A percentile compares a stretch with the other conserved stretches of the same genome.
These are phyloP conservation scores for Metarhizium humberi DNA, from an alignment of 2,329 filamentous ascomycete species.

Conservation along the genomic window DNA sequence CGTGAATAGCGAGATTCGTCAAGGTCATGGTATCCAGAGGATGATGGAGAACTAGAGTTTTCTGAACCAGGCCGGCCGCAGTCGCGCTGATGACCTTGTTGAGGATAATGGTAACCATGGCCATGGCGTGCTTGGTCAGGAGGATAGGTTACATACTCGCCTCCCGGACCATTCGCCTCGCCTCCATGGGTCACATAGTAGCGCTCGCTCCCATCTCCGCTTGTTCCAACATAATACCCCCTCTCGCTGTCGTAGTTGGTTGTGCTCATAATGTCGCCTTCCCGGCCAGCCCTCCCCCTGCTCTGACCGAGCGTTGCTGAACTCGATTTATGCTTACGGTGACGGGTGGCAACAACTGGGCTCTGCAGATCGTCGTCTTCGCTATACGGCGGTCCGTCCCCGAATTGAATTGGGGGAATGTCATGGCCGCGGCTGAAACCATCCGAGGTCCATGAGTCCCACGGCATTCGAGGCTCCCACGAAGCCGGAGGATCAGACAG, in stretches of 20 bases:
- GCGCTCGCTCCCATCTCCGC: slow-evolving; percentile 62
- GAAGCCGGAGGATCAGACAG: slow-evolving; percentile 72
- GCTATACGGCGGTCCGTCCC: slow-evolving; percentile 84
- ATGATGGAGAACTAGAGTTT: slow-evolving; percentile 48
- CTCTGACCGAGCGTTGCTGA: slow-evolving; percentile 36
- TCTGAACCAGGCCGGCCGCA: slow-evolving; percentile 47
- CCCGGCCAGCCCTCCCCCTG: slow-evolving; percentile 37
- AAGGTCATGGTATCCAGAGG: slow-evolving; percentile 46
- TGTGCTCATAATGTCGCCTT: slow-evolving; percentile 33
- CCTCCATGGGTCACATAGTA: slow-evolving; percentile 64
- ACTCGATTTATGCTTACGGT: slow-evolving; percentile 76
- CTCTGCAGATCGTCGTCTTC: slow-evolving; percentile 94
- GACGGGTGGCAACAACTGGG: slow-evolving; percentile 75
- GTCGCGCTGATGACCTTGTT: slow-evolving; percentile 38
- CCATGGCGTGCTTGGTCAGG: slow-evolving; percentile 53
- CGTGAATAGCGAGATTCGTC: slow-evolving; percentile 77
- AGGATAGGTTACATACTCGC: slow-evolving; percentile 74
- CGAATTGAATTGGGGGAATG: slow-evolving; percentile 73
- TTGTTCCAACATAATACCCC: slow-evolving; percentile 57
- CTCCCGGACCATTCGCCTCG: slow-evolving; percentile 67
- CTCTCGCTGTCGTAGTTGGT: slow-evolving; percentile 49
- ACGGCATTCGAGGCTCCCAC: slow-evolving; percentile 62
- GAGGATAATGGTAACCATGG: slow-evolving; percentile 30
- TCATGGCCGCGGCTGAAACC: slow-evolving; percentile 56
- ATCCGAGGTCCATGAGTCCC: slow-evolving; percentile 46